Evolutionary conservation across 441 rosid genomes (phyloP).

Genomic region (Breynia disticha): DNA sequence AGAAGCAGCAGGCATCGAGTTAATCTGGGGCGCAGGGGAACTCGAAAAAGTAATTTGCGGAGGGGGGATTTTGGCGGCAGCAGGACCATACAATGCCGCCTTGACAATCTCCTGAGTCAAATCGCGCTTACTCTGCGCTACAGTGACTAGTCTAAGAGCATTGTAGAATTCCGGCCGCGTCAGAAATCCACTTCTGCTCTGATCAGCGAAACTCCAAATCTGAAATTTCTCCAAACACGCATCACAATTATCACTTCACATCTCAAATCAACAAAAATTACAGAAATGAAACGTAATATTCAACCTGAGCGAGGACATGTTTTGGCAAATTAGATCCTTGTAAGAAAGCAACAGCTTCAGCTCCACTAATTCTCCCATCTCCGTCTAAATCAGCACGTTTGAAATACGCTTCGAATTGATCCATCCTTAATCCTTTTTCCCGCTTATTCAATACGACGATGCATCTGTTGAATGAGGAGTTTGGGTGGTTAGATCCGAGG

Average conservation of each 20-base stretch:
- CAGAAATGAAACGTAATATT: constrained; percentile 1
- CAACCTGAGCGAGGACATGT: constrained; percentile 88
- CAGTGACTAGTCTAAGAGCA: constrained; percentile 90
- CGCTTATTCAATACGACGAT: too few species aligned
- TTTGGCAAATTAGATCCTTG: constrained; percentile 85
- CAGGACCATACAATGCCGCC: constrained; percentile 81
- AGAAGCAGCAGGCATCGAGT: constrained; percentile 11
- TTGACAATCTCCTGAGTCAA: constrained; percentile 84
- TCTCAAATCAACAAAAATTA: not conserved
- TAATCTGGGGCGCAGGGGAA: constrained; percentile 42
- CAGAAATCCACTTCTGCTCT: constrained; percentile 73
- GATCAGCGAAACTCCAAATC: constrained; percentile 91
- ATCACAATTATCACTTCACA: too few species aligned
- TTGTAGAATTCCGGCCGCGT: constrained; percentile 85
- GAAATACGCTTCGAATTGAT: constrained; percentile 80
- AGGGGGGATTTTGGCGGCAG: constrained; percentile 88
- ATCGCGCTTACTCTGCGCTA: constrained; percentile 88
- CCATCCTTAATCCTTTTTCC: constrained; percentile 36
- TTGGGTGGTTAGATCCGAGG: too few species aligned
- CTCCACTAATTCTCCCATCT: constrained; percentile 88
- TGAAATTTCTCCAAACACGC: constrained; percentile 10
- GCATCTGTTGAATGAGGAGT: too few species aligned
- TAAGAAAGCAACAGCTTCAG: constrained; percentile 83
- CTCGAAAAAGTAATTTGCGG: constrained; percentile 87
- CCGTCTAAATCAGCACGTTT: constrained; percentile 93